Evolutionary conservation across 106 monocot species (phyloP), one percentile per base, ranked within the genome.

Genomic region (Acorus calamus): DNA sequence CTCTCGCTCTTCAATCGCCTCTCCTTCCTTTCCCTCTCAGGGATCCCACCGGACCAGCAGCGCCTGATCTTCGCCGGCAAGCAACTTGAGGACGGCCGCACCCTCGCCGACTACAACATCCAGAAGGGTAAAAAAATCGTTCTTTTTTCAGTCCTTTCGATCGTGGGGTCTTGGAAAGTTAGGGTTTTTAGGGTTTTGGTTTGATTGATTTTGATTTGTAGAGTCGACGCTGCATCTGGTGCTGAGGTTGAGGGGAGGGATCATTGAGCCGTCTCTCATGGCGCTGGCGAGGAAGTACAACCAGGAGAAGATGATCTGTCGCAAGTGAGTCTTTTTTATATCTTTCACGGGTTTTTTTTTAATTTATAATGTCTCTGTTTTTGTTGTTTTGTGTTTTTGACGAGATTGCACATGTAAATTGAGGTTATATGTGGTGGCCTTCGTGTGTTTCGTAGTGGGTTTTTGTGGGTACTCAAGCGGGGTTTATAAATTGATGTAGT

Each of bases 241-340:
- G 57, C 68, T 87, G 58, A 79, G 86, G 77, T 64, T 83, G 65
- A 79, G 86, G 57, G 86, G 86, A 62, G 86, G 86, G 5, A 87
- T 83, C 67, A 83, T 87, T 42, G 86, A 87, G 62, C 86, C 86
- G 2, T 87, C 86, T 3, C 79, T 87, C 9, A 79, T 83, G 83
- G 86, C 86, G 52, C 82, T 87, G 13, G 86, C 86, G 5, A 76
- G 86, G 76, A 86, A 86, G 67, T 86, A 79, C 71, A 86, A 87
- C 67, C 86, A 87, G 67, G 82, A 87, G 5, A 87, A 87, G 65
- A 83, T 74, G 82, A 87, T 83, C 66, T 87, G 86, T 62, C 62
- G 86, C 47, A 87, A 87, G 86, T 87, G 71, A 62, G 62, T 7
- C 13, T 49, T 55, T 51, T 28, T 28, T 28, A n/a, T n/a, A n/a